Evolutionary conservation across 2,329 filamentous ascomycete species (phyloP).

Genomic region (Nannizzia gypsea): DNA sequence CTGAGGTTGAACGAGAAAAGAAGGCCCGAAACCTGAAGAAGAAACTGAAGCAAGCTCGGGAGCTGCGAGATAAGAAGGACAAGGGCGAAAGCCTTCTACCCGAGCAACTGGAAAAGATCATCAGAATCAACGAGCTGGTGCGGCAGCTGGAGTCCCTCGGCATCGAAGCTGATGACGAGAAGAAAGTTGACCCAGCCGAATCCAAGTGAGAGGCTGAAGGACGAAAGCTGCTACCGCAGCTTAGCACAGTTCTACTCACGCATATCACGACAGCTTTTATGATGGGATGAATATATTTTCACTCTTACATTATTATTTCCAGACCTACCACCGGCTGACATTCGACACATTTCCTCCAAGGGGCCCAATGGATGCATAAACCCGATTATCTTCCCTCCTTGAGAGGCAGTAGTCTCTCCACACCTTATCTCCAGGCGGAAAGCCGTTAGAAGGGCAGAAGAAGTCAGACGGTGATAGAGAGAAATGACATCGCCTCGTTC

Average conservation of each 20-base stretch:
- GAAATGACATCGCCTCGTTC: not conserved
- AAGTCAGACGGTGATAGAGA: not conserved
- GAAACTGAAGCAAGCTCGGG: constrained; percentile 86
- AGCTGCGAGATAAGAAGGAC: constrained; percentile 83
- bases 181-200: constrained; percentile 27
- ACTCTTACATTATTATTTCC: not conserved
- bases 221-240: not conserved
- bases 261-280: not conserved
- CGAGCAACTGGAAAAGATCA: constrained; percentile 94
- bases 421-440: not conserved
- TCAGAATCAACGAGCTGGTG: constrained; percentile 89
- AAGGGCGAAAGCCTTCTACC: constrained; percentile 71
- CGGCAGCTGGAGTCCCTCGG: constrained; percentile 76
- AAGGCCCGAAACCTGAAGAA: constrained; percentile 85
- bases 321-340: not conserved
- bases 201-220: not conserved
- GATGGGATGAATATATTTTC: not conserved
- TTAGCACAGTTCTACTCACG: not conserved
- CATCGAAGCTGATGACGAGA: constrained; percentile 67
- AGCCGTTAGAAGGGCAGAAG: not conserved
- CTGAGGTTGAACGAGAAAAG: constrained; percentile 74
- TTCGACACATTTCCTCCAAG: not conserved
- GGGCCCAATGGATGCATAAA: not conserved
- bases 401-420: not conserved
- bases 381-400: not conserved